Evolutionary conservation across 2,329 filamentous ascomycete species (phyloP), one percentile per base, ranked within the genome.

Genomic region (Fusarium nurragi): DNA sequence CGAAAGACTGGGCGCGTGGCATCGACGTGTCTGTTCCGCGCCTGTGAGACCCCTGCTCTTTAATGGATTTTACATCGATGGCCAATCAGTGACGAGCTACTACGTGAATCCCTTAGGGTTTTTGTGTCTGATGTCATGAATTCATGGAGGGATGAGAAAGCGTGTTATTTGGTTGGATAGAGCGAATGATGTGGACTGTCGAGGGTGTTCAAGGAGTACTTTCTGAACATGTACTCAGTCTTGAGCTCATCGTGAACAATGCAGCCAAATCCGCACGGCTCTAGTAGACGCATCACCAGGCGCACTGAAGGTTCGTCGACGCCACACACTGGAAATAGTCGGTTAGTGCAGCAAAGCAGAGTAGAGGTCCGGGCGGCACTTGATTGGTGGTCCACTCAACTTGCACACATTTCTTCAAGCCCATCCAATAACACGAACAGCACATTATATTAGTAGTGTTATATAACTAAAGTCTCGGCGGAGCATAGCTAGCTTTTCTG

Each of bases 1-100:
- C 68, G 53, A 49, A 54, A 55, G 55, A 39, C 36, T 22, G 39
- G 47, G 54, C 63, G 61, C 66, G 70, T 68, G 55, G 38, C 11
- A 9, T 40, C 12, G 28, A 30, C 67, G 67, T 62, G 68, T 64
- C 43, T 54, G 19, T 67, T 69, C 71, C 70, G 70, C 60, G 70
- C 54, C 23, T 16, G 7, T 7, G 4, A 28, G 25, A 44, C 47
- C 50, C 56, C 34, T 48, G 45, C 34, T 54, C 38, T 65, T 57
- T 48, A 62, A 61, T 44, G 38, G 28, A 13, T 13, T 28, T 22
- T 25, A 6, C 19, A 21, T 28, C 13, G n/a, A 40, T 22, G 45
- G 41, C 70, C 70, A 73, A 73, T 73, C 58, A 71, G 34, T 32
- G 19, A 30, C 21, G 19, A 18, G 19, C n/a, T 32, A 26, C 22